Percentiles rank a stretch among this genome's conserved stretches.
These are phyloP conservation scores for Alternaria sp. DNA, from an alignment of 2,329 filamentous ascomycete species.

Conservation along the genomic window DNA sequence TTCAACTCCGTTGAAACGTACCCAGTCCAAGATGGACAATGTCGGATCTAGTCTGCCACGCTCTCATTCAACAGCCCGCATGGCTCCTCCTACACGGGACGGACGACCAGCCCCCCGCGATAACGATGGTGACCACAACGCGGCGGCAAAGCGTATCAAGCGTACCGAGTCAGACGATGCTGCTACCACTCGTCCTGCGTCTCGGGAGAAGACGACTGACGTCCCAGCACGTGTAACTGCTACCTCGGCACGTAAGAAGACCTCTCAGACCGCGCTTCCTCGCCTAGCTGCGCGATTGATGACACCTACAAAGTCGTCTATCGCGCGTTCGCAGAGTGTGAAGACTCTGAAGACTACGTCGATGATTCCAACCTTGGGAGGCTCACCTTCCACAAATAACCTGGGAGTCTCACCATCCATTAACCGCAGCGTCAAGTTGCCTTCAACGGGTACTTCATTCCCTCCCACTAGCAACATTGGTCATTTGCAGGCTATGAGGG, in stretches of 20 bases:
- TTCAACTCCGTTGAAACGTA: conserved; percentile 61
- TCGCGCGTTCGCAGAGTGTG: conserved; percentile 68
- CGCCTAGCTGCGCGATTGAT: conserved; percentile 64
- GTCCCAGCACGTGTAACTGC: conserved; percentile 19
- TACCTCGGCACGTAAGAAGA: conserved; percentile 41
- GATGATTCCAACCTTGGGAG: conserved; percentile 63
- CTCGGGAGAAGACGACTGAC: conserved; percentile 46
- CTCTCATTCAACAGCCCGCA: conserved; percentile 46
- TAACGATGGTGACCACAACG: conserved; percentile 48
- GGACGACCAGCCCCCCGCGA: conserved; percentile 38
- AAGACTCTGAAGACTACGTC: conserved; percentile 58
- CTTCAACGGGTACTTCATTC: conserved; percentile 61
- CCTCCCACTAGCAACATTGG: conserved; percentile 42
- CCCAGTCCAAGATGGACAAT: conserved; percentile 68
- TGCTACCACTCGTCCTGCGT: conserved; percentile 69
- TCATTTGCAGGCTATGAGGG: conserved; percentile 42
- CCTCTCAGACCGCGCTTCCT: conserved; percentile 54
- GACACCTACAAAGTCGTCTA: conserved; percentile 81
- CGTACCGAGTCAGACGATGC: conserved; percentile 73
- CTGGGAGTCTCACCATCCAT: conserved; percentile 58
- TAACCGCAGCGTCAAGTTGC: conserved; percentile 57
- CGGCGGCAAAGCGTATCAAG: conserved; percentile 74
- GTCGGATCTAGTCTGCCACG: conserved; percentile 55
- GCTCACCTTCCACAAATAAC: conserved; percentile 64
- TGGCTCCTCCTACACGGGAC: conserved; percentile 36